These are phyloP conservation scores for Elongisporangium anandrum DNA, from an alignment of 352 stramenopile species.

Conservation along the genomic window DNA sequence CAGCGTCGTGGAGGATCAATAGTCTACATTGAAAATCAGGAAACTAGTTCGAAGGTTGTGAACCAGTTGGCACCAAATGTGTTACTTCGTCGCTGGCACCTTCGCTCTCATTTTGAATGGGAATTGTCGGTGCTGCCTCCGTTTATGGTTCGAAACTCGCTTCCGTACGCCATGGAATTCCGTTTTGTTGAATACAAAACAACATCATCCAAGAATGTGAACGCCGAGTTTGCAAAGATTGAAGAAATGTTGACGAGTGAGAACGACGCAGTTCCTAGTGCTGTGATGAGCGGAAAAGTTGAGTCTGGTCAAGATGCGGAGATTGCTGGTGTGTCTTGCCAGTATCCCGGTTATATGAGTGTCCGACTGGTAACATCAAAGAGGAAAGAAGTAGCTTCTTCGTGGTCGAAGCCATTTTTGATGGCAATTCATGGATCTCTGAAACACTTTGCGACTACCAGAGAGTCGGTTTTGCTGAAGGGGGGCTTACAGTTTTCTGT, in stretches of 20 bases:
- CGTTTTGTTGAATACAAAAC: slow-evolving; percentile 81
- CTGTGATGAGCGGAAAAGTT: slow-evolving; percentile 43
- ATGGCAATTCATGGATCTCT: slow-evolving; percentile 77
- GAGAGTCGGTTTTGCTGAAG: slow-evolving; percentile 48
- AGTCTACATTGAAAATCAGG: slow-evolving; percentile 69
- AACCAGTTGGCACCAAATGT: slow-evolving; percentile 73
- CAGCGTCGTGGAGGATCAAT: slow-evolving; percentile 63
- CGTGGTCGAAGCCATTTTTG: slow-evolving; percentile 80
- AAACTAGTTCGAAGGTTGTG: slow-evolving; percentile 67
- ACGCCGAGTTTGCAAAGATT: slow-evolving; percentile 53
- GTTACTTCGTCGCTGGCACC: slow-evolving; percentile 67
- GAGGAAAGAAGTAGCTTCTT: slow-evolving; percentile 30
- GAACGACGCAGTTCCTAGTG: slow-evolving; percentile 11
- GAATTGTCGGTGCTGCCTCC: slow-evolving; percentile 69
- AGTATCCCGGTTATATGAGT: slow-evolving; percentile 68
- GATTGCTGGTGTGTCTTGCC: slow-evolving; percentile 65
- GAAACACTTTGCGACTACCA: slow-evolving; percentile 69
- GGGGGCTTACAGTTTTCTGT: slow-evolving; percentile 61
- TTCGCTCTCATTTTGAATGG: slow-evolving; percentile 78
- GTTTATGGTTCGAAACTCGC: slow-evolving; percentile 85
- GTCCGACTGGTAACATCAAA: slow-evolving; percentile 40
- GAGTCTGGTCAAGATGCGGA: slow-evolving; percentile 70
- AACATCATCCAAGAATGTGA: slow-evolving; percentile 43
- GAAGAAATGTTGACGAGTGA: slow-evolving; percentile 45
- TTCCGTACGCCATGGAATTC: slow-evolving; percentile 84